A percentile compares a stretch with the other conserved stretches of the same genome.
These are phyloP conservation scores for Acorus gramineus DNA, from an alignment of 106 monocot species.

Conservation along the genomic window DNA sequence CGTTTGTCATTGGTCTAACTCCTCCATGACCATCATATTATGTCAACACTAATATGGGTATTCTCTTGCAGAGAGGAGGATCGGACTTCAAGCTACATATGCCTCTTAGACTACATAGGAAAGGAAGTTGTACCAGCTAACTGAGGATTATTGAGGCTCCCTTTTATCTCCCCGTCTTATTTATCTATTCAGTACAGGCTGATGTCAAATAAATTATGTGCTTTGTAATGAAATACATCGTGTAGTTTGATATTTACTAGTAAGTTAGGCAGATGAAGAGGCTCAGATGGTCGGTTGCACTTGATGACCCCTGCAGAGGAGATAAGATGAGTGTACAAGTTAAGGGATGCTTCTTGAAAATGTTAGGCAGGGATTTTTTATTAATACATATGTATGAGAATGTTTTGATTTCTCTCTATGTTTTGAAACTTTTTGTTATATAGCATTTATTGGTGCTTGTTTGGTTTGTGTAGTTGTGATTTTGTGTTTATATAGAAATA, in stretches of 20 bases:
- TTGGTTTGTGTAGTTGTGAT: no score
- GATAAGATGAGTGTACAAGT: conserved; percentile 20
- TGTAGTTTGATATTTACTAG: conserved; percentile 28
- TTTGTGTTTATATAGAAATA: no score
- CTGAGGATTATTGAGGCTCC: conserved; percentile 21
- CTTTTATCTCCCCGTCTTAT: conserved; percentile 10
- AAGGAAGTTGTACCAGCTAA: conserved; percentile 59
- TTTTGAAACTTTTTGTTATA: no score
- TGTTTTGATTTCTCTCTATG: no score
- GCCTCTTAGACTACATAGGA: conserved; percentile 26
- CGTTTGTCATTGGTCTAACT: not conserved
- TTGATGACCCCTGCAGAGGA: conserved; percentile 13
- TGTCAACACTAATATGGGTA: not conserved
- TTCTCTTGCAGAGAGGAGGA: conserved; percentile 56
- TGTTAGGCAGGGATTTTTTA: conserved; percentile 1
- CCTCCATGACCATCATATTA: not conserved
- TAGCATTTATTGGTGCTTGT: no score
- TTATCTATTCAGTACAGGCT: conserved; percentile 23
- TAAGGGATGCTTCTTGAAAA: conserved; percentile 10
- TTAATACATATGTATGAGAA: no score
- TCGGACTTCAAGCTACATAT: conserved; percentile 41
- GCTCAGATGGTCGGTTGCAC: conserved; percentile 8
- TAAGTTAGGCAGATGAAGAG: conserved; percentile 15
- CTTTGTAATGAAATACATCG: conserved; percentile 46
- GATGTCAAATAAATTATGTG: conserved; percentile 24